These are phyloP conservation scores for Pseudisothecium myosuroides DNA, from an alignment of 225 moss, liverwort and hornwort genomes.

Conservation along the genomic window DNA sequence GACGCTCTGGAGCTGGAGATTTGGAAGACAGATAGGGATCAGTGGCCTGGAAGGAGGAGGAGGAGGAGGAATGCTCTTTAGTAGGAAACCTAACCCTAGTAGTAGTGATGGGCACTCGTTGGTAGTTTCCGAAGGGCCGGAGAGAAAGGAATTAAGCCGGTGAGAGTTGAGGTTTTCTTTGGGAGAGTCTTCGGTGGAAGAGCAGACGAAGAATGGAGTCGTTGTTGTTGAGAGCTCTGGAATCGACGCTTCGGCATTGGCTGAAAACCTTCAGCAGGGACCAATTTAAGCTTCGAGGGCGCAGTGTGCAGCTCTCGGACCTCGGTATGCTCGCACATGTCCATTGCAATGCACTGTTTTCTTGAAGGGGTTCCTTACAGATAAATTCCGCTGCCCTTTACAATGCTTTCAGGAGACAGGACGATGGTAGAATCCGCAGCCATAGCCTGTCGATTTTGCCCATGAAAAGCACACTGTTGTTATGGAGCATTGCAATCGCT, in stretches of 20 bases:
- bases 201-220: slow-evolving; percentile 65
- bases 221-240: slow-evolving; percentile 73
- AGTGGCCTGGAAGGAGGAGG: background rate
- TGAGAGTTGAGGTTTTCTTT: background rate
- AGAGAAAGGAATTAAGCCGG: background rate
- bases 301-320: slow-evolving; percentile 86
- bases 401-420: background rate
- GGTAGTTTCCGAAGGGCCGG: background rate
- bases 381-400: background rate
- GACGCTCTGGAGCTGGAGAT: slow-evolving; percentile 25
- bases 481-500: background rate
- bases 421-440: background rate
- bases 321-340: slow-evolving; percentile 54
- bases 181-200: background rate
- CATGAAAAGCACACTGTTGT: background rate
- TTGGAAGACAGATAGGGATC: slow-evolving; percentile 12
- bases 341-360: background rate
- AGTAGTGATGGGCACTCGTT: background rate
- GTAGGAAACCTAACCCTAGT: slow-evolving; percentile 7
- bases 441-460: background rate
- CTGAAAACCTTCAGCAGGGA: slow-evolving; percentile 86
- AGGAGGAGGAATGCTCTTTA: background rate
- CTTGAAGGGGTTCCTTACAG: background rate
- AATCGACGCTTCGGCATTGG: slow-evolving; percentile 96
- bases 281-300: slow-evolving; percentile 95